These are phyloP conservation scores for Neopestalotiopsis sp. DNA, from an alignment of 2,329 filamentous ascomycete genomes.

Conservation along the genomic window DNA sequence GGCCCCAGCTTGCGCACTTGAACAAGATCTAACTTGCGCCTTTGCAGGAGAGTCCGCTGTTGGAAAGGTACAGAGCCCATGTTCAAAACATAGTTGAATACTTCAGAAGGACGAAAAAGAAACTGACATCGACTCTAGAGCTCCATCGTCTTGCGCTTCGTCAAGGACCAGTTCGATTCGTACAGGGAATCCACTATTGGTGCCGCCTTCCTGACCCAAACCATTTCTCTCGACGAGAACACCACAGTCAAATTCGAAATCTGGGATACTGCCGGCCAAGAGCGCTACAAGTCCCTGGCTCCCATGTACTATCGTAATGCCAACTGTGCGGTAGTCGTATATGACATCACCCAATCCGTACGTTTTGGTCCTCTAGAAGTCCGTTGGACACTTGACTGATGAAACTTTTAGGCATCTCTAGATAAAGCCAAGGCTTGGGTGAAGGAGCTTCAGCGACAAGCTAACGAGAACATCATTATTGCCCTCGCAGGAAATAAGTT, in stretches of 20 bases:
- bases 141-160: conserved; percentile 96
- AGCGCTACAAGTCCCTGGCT: conserved; percentile 97
- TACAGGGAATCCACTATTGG: conserved; percentile 98
- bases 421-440: conserved; percentile 99
- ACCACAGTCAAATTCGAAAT: conserved; percentile 99
- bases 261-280: conserved; percentile 98
- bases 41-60: conserved; percentile 91
- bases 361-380: conserved; percentile 38
- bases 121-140: conserved; percentile 61
- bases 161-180: conserved; percentile 99
- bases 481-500: conserved; percentile 97
- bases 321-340: conserved; percentile 98
- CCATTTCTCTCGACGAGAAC: conserved; percentile 95
- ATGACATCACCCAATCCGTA: conserved; percentile 99
- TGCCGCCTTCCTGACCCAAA: conserved; percentile 98
- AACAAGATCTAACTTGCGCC: conserved; percentile 41
- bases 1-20: background rate
- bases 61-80: conserved; percentile 78
- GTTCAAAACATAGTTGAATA: background rate
- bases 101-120: background rate
- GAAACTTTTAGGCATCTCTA: conserved; percentile 74
- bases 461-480: conserved; percentile 99
- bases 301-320: conserved; percentile 99
- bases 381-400: background rate
- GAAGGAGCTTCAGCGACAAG: conserved; percentile 97